phyloP scores from a whole-genome alignment of 371 early-diverging fungal species.

The Rhizomucor miehei region DNA sequence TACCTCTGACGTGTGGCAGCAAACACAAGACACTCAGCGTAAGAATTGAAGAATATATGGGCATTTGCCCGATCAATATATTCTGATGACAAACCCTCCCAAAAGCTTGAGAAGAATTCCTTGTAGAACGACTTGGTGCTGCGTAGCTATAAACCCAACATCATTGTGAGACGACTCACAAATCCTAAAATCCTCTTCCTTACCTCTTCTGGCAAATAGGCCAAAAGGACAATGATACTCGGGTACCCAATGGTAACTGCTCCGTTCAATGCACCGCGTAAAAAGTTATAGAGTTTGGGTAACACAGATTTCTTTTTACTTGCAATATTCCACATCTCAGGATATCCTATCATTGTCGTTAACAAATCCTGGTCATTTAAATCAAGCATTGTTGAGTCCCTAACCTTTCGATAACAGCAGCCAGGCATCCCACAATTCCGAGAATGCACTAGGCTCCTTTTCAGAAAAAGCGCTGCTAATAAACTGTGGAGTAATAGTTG shows the following conservation, averaged over 20 bases:
- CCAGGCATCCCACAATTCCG: conserved; percentile 63
- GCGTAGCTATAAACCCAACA: conserved; percentile 3
- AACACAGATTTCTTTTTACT: conserved; percentile 64
- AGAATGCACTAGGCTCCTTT: conserved; percentile 50
- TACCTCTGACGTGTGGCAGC: conserved; percentile 11
- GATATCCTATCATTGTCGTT: conserved; percentile 38
- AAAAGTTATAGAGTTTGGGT: conserved; percentile 60
- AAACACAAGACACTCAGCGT: conserved; percentile 58
- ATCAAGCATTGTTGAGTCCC: neutral
- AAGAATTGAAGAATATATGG: conserved; percentile 56
- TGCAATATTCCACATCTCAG: conserved; percentile 64
- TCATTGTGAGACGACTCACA: conserved; percentile 6
- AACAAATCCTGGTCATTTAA: too few species aligned
- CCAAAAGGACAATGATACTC: conserved; percentile 66
- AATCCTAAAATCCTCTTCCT: neutral
- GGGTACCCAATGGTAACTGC: conserved; percentile 64
- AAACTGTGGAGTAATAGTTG: conserved; percentile 49
- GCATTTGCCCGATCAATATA: conserved; percentile 54
- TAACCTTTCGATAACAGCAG: conserved; percentile 66
- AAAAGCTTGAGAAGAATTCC: conserved; percentile 66
- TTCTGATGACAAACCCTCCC: conserved; percentile 58
- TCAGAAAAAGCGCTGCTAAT: conserved; percentile 53
- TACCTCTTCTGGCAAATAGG: conserved; percentile 55
- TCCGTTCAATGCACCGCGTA: conserved; percentile 66
- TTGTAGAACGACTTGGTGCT: conserved; percentile 39